Evolutionary conservation across 2,329 filamentous ascomycete species (phyloP), one percentile per base, ranked within the genome.

Genomic region (Epichloe gansuensis): DNA sequence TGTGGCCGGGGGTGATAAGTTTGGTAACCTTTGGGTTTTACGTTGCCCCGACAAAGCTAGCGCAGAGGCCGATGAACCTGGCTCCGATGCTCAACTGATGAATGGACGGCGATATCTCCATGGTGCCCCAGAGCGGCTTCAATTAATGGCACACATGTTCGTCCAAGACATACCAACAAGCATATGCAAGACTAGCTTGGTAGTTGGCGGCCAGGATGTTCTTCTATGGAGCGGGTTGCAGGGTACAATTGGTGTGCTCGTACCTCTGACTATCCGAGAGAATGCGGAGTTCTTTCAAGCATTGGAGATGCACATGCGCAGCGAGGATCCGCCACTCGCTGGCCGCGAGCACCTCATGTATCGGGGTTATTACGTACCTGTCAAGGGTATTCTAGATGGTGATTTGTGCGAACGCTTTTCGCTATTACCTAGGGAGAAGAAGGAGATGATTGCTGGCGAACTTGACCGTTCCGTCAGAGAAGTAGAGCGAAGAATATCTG

Each of bases 241-340:
- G 69, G 94, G 93, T 48, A 97, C 91, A 0, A 81, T 98, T 42
- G 93, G 91, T 47, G 88, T 95, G 50, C 76, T 98, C 46, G 85
- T 97, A 45, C 94, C 93, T 0, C 97, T 98, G 64, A 74, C 89
- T 45, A 85, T 84, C 56, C 85, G 93, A 39, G 89, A 97, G 64
- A 90, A 97, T 61, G 87, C 94, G 47, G 91, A 97, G 67, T 97
- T 98, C 71, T 98, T 98, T 78, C 90, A 96, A 67, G 89, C 81
- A 55, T 75, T 98, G 27, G 93, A 98, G 70, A 83, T 85, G 63
- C 87, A 95, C 63, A 76, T 98, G 65, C 80, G 91, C 46, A 81
- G 78, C 12, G 89, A 95, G 63, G 90, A 95, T 63, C 78, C 90
- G 38, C 91, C 91, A 8, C 72, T 98, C 45, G 87, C 89, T 23